Evolutionary conservation across 495 filamentous ascomycete species (phyloP).

Genomic region (Letharia lupina): DNA sequence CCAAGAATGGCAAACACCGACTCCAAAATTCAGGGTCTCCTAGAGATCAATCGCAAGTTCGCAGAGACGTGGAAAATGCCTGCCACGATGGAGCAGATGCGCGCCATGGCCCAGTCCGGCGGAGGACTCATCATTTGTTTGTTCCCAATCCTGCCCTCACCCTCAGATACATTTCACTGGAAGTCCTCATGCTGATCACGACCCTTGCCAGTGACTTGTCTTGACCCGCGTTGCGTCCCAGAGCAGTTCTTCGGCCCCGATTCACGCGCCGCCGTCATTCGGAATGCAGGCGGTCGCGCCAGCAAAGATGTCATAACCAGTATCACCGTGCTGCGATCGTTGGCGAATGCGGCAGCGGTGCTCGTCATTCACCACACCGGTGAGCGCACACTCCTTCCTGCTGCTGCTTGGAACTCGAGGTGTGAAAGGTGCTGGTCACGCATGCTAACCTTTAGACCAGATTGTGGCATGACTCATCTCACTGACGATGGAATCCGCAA

Average conservation of each 20-base stretch:
- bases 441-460: not conserved
- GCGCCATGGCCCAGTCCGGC: not conserved
- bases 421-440: too few relatives aligned
- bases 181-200: conserved; percentile 31
- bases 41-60: not conserved
- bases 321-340: conserved; percentile 5
- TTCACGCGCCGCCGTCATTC: not conserved
- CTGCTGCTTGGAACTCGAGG: not conserved
- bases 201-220: conserved; percentile 7
- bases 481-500: not conserved
- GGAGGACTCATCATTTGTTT: not conserved
- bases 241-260: conserved; percentile 8
- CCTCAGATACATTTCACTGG: not conserved
- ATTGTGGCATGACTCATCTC: conserved; percentile 9
- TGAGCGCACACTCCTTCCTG: not conserved
- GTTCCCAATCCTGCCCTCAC: not conserved
- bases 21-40: not conserved
- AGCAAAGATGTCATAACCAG: not conserved
- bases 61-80: not conserved
- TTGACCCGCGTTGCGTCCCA: conserved; percentile 13
- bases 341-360: not conserved
- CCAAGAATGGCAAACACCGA: not conserved
- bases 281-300: conserved; percentile 4
- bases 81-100: not conserved
- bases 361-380: conserved; percentile 14